Conservation (phyloP, 345 rosid species). For the Atalantia buxifolia region DNA sequence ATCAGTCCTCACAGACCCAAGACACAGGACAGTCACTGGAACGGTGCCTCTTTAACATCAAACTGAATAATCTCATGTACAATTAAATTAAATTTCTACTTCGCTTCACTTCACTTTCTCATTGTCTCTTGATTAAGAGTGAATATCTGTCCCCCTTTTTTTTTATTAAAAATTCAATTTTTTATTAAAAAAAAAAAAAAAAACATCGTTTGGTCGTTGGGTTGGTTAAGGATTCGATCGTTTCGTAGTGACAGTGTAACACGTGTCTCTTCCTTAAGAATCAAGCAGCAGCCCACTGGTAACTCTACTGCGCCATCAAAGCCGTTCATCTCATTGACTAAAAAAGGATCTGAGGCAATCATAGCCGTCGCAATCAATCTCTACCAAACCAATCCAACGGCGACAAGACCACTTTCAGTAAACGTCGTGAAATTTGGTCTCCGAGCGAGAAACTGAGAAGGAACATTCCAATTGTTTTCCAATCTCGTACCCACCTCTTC, state of each 20-base stretch:
- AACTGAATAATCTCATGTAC: background rate
- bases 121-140: background rate
- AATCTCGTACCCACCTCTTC: background rate
- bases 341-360: background rate
- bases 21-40: conserved; percentile 52
- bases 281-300: background rate
- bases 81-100: background rate
- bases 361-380: conserved; percentile 1
- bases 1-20: conserved; percentile 45
- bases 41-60: conserved; percentile 34
- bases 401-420: background rate
- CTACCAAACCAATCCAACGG: background rate
- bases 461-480: background rate
- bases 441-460: background rate
- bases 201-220: too few species aligned
- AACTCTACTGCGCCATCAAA: background rate
- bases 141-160: too few species aligned
- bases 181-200: too few species aligned
- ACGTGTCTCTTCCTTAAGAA: conserved; percentile 8
- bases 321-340: conserved; percentile 8
- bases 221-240: background rate
- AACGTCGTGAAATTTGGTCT: background rate
- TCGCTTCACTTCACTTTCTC: background rate
- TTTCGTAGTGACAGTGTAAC: too few species aligned
- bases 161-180: too few species aligned